Conservation (phyloP, 805 yeast genomes). For the Isabelozyma heimii region DNA sequence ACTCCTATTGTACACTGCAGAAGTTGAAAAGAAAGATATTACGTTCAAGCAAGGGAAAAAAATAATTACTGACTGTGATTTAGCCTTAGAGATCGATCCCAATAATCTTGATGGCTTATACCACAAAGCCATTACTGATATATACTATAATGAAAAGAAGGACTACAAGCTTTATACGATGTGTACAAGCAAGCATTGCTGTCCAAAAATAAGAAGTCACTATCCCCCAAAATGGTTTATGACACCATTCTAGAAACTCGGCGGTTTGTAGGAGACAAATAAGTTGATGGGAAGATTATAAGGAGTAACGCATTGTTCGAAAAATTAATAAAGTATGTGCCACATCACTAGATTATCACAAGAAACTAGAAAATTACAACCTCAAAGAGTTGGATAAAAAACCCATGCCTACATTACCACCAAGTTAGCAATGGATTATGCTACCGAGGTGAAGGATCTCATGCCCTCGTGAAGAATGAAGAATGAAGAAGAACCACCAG, state of each 20-base stretch:
- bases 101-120: constrained; percentile 13
- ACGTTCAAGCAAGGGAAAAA: constrained; percentile 10
- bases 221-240: constrained; percentile 13
- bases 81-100: constrained; percentile 11
- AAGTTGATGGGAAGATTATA: constrained; percentile 2
- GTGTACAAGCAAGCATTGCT: constrained; percentile 11
- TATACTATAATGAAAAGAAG: constrained; percentile 4
- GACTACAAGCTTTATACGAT: constrained; percentile 7
- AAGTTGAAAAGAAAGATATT: neutral
- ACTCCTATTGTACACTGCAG: constrained; percentile 1
- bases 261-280: constrained; percentile 1
- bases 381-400: constrained; percentile 1
- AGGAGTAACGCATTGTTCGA: constrained; percentile 6
- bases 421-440: constrained; percentile 6
- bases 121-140: constrained; percentile 7
- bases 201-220: constrained; percentile 5
- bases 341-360: constrained; percentile 9
- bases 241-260: constrained; percentile 7
- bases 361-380: constrained; percentile 3
- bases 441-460: constrained; percentile 9
- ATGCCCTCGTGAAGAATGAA: constrained; percentile 8
- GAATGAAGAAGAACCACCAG: constrained; percentile 29
- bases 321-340: constrained; percentile 4
- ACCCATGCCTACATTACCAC: constrained; percentile 1
- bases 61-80: constrained; percentile 9